Conservation (phyloP, 2,329 filamentous ascomycete genomes). For the Cordyceps cicadae region DNA sequence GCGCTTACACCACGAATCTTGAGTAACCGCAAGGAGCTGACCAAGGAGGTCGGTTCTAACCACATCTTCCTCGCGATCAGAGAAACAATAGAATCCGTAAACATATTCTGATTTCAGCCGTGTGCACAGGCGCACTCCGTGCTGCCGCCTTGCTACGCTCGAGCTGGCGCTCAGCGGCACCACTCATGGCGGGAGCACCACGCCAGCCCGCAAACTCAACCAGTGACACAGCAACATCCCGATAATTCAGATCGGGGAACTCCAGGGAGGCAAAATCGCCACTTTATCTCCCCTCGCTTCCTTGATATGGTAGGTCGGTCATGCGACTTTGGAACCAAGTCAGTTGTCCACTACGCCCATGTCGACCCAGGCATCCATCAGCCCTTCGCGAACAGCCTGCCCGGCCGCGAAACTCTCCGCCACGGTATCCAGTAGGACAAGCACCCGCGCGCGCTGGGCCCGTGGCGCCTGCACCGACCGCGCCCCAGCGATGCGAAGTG, state of each 20-base stretch:
- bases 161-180: not conserved
- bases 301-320: not conserved
- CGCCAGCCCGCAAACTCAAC: not conserved
- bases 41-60: not conserved
- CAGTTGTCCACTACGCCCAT: not conserved
- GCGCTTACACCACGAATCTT: not conserved
- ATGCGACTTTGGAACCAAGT: not conserved
- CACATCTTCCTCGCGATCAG: constrained; percentile 11
- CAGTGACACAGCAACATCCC: too few relatives aligned
- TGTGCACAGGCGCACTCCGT: not conserved
- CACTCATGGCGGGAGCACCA: not conserved
- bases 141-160: not conserved
- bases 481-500: constrained; percentile 26
- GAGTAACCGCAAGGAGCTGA: not conserved
- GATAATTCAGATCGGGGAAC: too few relatives aligned
- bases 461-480: constrained; percentile 15
- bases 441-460: constrained; percentile 19
- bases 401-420: constrained; percentile 21
- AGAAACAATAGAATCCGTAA: constrained; percentile 18
- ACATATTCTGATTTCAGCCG: not conserved
- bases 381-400: constrained; percentile 9
- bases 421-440: constrained; percentile 15
- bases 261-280: too few relatives aligned
- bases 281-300: not conserved
- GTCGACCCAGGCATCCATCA: not conserved